A percentile compares a stretch with the other conserved stretches of the same genome.
Evolutionary conservation across 257 asterid species (phyloP).

Genomic region (Scutellaria minor): DNA sequence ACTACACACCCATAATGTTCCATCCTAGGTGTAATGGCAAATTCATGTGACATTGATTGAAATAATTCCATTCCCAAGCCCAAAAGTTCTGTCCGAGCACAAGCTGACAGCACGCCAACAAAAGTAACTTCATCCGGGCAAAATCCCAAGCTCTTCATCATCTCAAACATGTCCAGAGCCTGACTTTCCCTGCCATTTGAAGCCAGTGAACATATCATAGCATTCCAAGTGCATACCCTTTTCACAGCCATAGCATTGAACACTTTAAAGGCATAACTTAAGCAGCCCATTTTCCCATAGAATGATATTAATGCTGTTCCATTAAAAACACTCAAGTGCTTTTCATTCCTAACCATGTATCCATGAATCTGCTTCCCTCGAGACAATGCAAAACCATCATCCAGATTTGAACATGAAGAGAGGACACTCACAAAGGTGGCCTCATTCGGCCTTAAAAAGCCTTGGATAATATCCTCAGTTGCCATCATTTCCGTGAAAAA

Average conservation of each 20-base stretch:
- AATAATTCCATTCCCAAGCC: conserved; percentile 62
- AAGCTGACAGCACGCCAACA: conserved; percentile 73
- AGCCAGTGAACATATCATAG: conserved; percentile 78
- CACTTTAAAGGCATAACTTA: conserved; percentile 50
- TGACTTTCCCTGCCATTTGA: conserved; percentile 70
- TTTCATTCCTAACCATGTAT: conserved; percentile 61
- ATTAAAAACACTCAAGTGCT: conserved; percentile 57
- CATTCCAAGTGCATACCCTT: conserved; percentile 83
- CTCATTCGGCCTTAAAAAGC: conserved; percentile 68
- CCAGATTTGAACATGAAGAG: conserved; percentile 64
- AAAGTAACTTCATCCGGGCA: conserved; percentile 71
- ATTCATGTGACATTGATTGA: conserved; percentile 55
- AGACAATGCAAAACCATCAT: conserved; percentile 49
- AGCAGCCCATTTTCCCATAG: conserved; percentile 79
- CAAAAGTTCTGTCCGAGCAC: conserved; percentile 67
- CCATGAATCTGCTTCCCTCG: conserved; percentile 88
- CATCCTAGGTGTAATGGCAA: conserved; percentile 57
- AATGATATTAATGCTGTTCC: conserved; percentile 71
- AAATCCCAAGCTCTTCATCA: conserved; percentile 48
- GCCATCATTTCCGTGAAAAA: conserved; percentile 67
- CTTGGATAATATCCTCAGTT: conserved; percentile 46
- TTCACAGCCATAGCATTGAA: conserved; percentile 56
- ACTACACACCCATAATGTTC: conserved; percentile 92
- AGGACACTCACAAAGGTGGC: conserved; percentile 83
- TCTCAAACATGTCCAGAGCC: conserved; percentile 66